Base-by-base conservation (phyloP, 129 eudicot genomes). In the Centrapalus pauciflorus region DNA sequence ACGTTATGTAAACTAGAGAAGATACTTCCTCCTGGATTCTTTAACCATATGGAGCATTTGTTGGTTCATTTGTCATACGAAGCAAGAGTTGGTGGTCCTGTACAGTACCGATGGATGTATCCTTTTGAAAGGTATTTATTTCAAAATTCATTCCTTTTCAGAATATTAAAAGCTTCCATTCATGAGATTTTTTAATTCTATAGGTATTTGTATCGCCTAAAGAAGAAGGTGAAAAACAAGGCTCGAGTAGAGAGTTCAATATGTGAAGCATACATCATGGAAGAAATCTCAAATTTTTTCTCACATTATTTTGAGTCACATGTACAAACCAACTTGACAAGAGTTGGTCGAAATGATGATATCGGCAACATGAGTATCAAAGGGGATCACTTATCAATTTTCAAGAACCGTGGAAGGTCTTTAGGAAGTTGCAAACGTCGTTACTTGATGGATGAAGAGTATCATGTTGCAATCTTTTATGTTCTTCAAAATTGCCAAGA, bases 41-140 rank as follows among this genome's bases (percentile, higher is more conserved):
- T 71, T 60, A 69, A 71, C 26, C 20, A 30, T 1, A 60, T 71
- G 76, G 69, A 57, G 14, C 61, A 60, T 27, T 7, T 71, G 0
- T 7, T 45, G 28, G 27, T 60, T 26, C 76, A 71, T 30, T 43
- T 70, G n/a, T 48, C 56, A 4, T 55, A 55, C 6, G 57, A 70
- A 46, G 41, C 28, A 26, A 70, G 48, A 20, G 49, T 60, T 25
- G 62, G 69, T 0, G 76, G 76, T 2, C 69, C 69, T 7, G 51
- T 46, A 9, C 61, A 71, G 8, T 71, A 45, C 16, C 43, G 35
- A 7, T 71, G 67, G 76, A 71, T 71, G 61, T 60, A 59, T n/a
- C 49, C 55, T 27, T 28, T 60, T 10, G 69, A 71, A 37, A 71
- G 66, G 56, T 70, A 70, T 16, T 9, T 0, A 55, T 0, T 55